phyloP scores from a whole-genome alignment of 768 basidiomycete species.

The Lactifluus hygrophoroides region DNA sequence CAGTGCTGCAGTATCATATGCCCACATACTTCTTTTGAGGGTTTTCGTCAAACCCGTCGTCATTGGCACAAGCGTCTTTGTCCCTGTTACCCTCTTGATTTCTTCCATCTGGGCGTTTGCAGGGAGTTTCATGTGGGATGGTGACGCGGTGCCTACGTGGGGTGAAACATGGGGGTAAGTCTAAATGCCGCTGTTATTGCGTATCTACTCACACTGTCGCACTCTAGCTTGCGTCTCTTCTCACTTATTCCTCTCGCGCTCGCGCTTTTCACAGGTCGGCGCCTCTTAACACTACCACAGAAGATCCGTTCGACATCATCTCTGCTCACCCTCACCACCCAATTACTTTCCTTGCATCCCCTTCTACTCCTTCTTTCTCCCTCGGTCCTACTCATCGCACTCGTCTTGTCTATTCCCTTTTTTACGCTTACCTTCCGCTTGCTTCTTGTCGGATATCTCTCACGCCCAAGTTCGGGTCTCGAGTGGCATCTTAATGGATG shows the following conservation, averaged over 20 bases:
- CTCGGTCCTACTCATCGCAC: slow-evolving; percentile 52
- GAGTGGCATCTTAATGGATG: slow-evolving; percentile 52
- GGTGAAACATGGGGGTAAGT: slow-evolving; percentile 74
- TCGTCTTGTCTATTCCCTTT: slow-evolving; percentile 72
- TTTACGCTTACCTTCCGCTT: slow-evolving; percentile 70
- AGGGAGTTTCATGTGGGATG: slow-evolving; percentile 63
- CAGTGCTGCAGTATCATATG: slow-evolving; percentile 64
- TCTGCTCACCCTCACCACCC: slow-evolving; percentile 51
- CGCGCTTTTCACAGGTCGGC: slow-evolving; percentile 60
- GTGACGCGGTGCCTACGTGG: slow-evolving; percentile 58
- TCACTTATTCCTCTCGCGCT: slow-evolving; percentile 65
- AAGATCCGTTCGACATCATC: slow-evolving; percentile 60
- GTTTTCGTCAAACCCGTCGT: slow-evolving; percentile 82
- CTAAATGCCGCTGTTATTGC: background rate
- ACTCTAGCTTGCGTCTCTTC: slow-evolving; percentile 61
- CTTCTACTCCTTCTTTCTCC: slow-evolving; percentile 72
- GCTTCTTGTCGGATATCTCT: slow-evolving; percentile 58
- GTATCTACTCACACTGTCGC: background rate
- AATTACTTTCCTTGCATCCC: slow-evolving; percentile 61
- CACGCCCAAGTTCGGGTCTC: slow-evolving; percentile 33
- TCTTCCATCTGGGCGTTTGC: slow-evolving; percentile 77
- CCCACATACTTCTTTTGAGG: slow-evolving; percentile 65
- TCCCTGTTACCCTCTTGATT: slow-evolving; percentile 64
- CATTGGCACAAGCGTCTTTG: slow-evolving; percentile 64
- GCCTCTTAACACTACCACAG: slow-evolving; percentile 62